Evolutionary conservation across 371 early-diverging fungal species (phyloP).

Genomic region (Blakeslea trispora): DNA sequence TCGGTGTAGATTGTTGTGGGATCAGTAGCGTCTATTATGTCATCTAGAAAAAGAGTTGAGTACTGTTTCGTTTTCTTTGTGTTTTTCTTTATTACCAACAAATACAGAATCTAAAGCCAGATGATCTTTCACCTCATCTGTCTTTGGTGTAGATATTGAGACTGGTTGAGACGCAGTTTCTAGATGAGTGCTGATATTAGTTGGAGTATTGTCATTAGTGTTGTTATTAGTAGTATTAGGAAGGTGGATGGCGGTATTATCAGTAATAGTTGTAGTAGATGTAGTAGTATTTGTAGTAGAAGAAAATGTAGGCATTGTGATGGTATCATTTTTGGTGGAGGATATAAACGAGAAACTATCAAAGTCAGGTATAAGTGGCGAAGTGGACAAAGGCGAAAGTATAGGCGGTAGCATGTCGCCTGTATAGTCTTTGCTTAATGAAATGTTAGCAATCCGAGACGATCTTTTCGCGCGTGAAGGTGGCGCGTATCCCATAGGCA

Average conservation of each 20-base stretch:
- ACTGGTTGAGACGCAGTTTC: background rate
- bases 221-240: background rate
- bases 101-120: slow-evolving; percentile 36
- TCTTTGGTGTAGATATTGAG: no score
- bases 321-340: slow-evolving; percentile 27
- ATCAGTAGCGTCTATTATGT: slow-evolving; percentile 50
- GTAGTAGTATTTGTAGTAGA: background rate
- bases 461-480: slow-evolving; percentile 44
- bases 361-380: background rate
- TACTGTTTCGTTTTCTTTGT: no score
- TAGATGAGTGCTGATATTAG: slow-evolving; percentile 1
- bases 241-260: slow-evolving; percentile 13
- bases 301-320: background rate
- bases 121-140: background rate
- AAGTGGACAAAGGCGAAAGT: background rate
- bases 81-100: slow-evolving; percentile 39
- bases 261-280: background rate
- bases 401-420: slow-evolving; percentile 3
- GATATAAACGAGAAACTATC: slow-evolving; percentile 13
- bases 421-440: slow-evolving; percentile 1
- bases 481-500: slow-evolving; percentile 53
- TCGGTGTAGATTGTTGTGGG: slow-evolving; percentile 51
- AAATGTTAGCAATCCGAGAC: slow-evolving; percentile 39
- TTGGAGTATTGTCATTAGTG: background rate
- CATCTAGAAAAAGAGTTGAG: slow-evolving; percentile 27